phyloP scores from a whole-genome alignment of 805 yeast species.

The Starmerella etchellsii region DNA sequence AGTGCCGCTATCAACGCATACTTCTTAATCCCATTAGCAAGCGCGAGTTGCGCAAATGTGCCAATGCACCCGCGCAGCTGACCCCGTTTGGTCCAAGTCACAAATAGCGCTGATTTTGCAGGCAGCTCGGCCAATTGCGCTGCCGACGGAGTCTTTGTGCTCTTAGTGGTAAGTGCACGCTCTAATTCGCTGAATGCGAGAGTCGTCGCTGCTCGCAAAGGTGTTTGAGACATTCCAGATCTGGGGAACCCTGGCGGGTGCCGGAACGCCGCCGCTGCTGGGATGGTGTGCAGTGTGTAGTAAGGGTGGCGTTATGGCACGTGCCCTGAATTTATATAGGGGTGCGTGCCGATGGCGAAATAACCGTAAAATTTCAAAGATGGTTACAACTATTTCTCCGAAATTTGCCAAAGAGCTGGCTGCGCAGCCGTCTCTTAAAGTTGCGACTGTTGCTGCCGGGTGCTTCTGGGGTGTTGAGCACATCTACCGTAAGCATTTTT shows the following conservation, averaged over 20 bases:
- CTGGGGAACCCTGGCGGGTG: no score
- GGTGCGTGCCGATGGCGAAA: no score
- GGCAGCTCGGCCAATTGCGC: slow-evolving; percentile 5
- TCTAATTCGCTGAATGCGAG: slow-evolving; percentile 17
- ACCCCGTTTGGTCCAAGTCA: slow-evolving; percentile 56
- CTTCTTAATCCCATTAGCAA: slow-evolving; percentile 45
- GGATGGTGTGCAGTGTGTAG: no score
- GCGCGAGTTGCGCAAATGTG: slow-evolving; percentile 48
- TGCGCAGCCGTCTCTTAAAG: slow-evolving; percentile 7
- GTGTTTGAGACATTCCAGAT: no score
- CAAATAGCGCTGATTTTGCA: slow-evolving; percentile 51
- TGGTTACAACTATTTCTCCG: no score
- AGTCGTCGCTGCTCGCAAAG: slow-evolving; percentile 3
- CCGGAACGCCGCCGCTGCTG: no score
- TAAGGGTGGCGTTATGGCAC: no score
- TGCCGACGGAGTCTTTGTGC: neutral
- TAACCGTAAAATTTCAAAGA: no score
- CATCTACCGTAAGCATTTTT: slow-evolving; percentile 59
- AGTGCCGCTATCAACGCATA: slow-evolving; percentile 62
- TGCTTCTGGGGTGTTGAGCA: slow-evolving; percentile 53
- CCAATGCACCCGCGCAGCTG: slow-evolving; percentile 85
- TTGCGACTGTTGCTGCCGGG: slow-evolving; percentile 46
- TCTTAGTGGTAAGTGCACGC: neutral
- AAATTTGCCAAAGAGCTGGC: slow-evolving; percentile 6
- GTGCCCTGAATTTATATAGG: no score